These are phyloP conservation scores for Xerophyta viscosa DNA, from an alignment of 106 monocot genomes.

Conservation along the genomic window DNA sequence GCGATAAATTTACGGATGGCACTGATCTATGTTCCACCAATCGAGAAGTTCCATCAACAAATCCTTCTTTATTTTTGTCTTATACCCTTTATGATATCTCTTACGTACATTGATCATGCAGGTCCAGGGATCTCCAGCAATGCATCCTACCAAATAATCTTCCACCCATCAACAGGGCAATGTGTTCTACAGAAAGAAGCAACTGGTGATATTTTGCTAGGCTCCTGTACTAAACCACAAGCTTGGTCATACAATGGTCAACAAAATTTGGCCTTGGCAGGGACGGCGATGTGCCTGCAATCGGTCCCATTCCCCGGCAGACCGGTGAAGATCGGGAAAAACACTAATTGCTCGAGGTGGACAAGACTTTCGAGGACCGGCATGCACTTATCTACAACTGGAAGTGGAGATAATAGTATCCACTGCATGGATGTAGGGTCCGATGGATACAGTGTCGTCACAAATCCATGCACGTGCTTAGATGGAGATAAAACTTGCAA, in stretches of 20 bases:
- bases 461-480: constrained; percentile 49
- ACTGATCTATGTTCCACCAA: no score
- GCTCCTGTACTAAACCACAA: constrained; percentile 34
- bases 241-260: constrained; percentile 41
- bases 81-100: neutral
- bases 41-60: no score
- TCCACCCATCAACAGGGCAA: constrained; percentile 51
- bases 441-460: constrained; percentile 8
- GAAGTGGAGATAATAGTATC: constrained; percentile 4
- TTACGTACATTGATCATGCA: constrained; percentile 1
- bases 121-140: constrained; percentile 12
- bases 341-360: constrained; percentile 36
- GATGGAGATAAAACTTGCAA: constrained; percentile 32
- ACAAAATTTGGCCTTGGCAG: constrained; percentile 19
- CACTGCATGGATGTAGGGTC: constrained; percentile 27
- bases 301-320: constrained; percentile 19
- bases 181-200: constrained; percentile 25
- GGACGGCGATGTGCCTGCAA: constrained; percentile 28
- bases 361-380: constrained; percentile 39
- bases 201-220: constrained; percentile 6
- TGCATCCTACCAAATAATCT: constrained; percentile 28
- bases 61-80: no score
- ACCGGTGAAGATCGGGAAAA: constrained; percentile 22
- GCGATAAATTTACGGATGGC: no score
- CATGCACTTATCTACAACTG: constrained; percentile 41